phyloP scores from a whole-genome alignment of 2,329 filamentous ascomycete genomes.

The Blastomyces parvus region DNA sequence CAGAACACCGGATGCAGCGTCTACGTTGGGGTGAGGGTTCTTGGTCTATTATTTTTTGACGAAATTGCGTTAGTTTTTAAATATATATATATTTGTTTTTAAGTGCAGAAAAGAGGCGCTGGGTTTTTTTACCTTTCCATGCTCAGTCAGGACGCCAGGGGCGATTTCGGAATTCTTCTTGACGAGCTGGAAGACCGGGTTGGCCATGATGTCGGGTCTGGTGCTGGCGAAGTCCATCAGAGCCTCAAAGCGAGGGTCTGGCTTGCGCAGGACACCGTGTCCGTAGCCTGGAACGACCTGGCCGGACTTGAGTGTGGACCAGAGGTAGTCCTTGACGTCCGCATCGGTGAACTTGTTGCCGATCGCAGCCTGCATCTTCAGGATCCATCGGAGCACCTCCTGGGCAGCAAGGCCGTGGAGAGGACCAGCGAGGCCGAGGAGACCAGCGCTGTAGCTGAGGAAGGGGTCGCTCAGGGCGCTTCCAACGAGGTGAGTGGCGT shows the following conservation, averaged over 20 bases:
- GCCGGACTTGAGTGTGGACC: conserved; percentile 84
- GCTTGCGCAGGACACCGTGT: conserved; percentile 91
- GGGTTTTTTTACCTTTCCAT: conserved; percentile 59
- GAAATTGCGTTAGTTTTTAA: conserved; percentile 10
- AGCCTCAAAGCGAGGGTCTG: conserved; percentile 91
- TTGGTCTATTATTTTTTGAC: conserved; percentile 54
- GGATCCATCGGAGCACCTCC: conserved; percentile 91
- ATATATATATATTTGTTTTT: not conserved
- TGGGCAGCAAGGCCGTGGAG: conserved; percentile 89
- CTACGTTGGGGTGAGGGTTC: conserved; percentile 96
- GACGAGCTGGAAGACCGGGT: conserved; percentile 90
- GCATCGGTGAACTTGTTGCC: conserved; percentile 66
- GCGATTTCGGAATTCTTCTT: conserved; percentile 89
- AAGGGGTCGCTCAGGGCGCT: conserved; percentile 91
- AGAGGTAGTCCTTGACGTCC: conserved; percentile 82
- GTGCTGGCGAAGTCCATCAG: conserved; percentile 89
- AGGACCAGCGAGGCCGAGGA: conserved; percentile 91
- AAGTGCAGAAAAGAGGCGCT: not conserved
- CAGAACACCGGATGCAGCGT: conserved; percentile 82
- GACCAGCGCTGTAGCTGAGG: conserved; percentile 89
- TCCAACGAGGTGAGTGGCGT: conserved; percentile 88
- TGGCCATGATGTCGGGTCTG: conserved; percentile 71
- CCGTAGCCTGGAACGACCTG: conserved; percentile 93
- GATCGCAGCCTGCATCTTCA: conserved; percentile 88
- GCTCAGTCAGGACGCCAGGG: conserved; percentile 79